phyloP scores from a whole-genome alignment of 441 rosid genomes.

The Croton laevigatus region DNA sequence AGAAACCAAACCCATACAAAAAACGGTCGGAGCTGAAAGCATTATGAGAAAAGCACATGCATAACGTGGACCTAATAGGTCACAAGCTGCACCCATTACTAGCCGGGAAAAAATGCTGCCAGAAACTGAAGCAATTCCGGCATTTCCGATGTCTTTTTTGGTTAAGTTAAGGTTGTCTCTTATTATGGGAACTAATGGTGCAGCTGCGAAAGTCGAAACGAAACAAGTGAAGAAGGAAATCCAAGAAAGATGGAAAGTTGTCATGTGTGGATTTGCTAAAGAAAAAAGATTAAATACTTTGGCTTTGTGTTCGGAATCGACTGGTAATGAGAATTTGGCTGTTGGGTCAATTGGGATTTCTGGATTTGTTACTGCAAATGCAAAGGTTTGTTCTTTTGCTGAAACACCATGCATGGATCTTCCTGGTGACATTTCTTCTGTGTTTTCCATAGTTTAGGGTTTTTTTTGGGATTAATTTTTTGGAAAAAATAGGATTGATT shows the following conservation, averaged over 20 bases:
- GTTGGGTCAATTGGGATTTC: slow-evolving; percentile 47
- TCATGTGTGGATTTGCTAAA: slow-evolving; percentile 72
- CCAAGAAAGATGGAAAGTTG: slow-evolving; percentile 84
- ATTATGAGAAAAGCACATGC: slow-evolving; percentile 76
- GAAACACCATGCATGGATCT: slow-evolving; percentile 82
- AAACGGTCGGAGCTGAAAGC: slow-evolving; percentile 81
- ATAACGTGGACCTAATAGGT: slow-evolving; percentile 80
- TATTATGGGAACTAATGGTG: slow-evolving; percentile 82
- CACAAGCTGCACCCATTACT: slow-evolving; percentile 79
- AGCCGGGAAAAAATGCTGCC: slow-evolving; percentile 89
- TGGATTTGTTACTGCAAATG: slow-evolving; percentile 53
- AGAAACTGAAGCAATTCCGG: slow-evolving; percentile 91
- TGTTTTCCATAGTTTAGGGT: not conserved
- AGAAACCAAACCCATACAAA: slow-evolving; percentile 69
- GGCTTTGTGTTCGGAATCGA: slow-evolving; percentile 77
- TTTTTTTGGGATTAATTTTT: too few species aligned
- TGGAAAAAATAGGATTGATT: too few species aligned
- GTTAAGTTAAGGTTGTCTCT: slow-evolving; percentile 73
- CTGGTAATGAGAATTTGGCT: slow-evolving; percentile 59
- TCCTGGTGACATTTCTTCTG: slow-evolving; percentile 37
- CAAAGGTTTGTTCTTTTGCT: slow-evolving; percentile 55
- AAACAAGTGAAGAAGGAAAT: slow-evolving; percentile 81
- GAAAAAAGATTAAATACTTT: slow-evolving; percentile 61
- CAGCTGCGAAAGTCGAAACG: slow-evolving; percentile 82
- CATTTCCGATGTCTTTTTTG: slow-evolving; percentile 68